phyloP scores from a whole-genome alignment of 1,284 basidiomycete genomes.

The Malassezia furfur region DNA sequence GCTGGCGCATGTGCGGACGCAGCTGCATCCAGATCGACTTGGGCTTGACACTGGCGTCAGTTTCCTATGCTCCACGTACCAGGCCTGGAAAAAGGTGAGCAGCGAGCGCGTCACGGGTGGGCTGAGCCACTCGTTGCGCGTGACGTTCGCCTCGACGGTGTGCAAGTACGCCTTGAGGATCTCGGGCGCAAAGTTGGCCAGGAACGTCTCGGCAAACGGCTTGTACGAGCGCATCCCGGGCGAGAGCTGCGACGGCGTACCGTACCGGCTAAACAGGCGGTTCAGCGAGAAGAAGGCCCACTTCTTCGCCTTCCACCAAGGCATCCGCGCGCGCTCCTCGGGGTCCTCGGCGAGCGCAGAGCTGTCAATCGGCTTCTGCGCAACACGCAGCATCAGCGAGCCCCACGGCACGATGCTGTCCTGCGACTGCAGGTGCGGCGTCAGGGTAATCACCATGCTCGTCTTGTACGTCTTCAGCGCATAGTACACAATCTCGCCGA shows the following conservation, averaged over 20 bases:
- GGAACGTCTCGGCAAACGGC: constrained; percentile 43
- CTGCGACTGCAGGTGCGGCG: constrained; percentile 39
- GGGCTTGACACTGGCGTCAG: constrained; percentile 27
- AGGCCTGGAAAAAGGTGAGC: constrained; percentile 42
- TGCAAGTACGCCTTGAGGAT: constrained; percentile 46
- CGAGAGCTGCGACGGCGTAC: constrained; percentile 43
- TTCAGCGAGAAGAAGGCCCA: constrained; percentile 47
- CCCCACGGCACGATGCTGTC: constrained; percentile 46
- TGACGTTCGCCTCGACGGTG: constrained; percentile 29
- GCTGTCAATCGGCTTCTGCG: constrained; percentile 37
- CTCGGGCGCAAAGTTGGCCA: constrained; percentile 42
- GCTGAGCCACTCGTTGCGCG: constrained; percentile 31
- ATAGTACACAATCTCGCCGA: constrained; percentile 40
- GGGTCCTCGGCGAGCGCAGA: constrained; percentile 4
- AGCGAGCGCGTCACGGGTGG: constrained; percentile 34
- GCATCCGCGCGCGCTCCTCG: constrained; percentile 20
- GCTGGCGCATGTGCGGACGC: constrained; percentile 37
- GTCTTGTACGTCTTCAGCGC: constrained; percentile 46
- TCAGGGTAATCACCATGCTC: constrained; percentile 34
- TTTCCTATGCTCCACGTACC: constrained; percentile 5
- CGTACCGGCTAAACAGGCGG: constrained; percentile 43
- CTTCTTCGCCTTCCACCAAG: constrained; percentile 48
- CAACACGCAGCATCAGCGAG: constrained; percentile 37
- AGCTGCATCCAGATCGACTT: constrained; percentile 43
- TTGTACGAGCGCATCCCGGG: constrained; percentile 40